These are phyloP conservation scores for Tilletia indica DNA, from an alignment of 1,284 basidiomycete genomes.

Conservation along the genomic window DNA sequence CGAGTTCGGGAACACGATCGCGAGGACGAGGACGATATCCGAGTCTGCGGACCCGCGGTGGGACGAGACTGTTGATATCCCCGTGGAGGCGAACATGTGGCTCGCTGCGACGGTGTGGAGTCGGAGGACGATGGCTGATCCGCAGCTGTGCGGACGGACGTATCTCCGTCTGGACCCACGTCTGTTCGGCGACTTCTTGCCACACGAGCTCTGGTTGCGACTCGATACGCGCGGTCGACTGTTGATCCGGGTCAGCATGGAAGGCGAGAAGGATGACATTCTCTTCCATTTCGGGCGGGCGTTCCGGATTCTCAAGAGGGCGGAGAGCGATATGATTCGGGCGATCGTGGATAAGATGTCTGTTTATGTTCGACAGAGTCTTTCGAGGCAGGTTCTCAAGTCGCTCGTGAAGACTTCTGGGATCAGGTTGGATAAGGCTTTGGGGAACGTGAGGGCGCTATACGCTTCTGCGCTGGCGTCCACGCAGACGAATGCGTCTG, in stretches of 20 bases:
- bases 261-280: constrained; percentile 96
- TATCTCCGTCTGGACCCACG: constrained; percentile 88
- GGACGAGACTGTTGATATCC: constrained; percentile 96
- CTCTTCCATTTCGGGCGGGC: constrained; percentile 96
- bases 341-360: constrained; percentile 99
- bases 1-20: constrained; percentile 77
- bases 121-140: constrained; percentile 69
- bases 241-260: constrained; percentile 89
- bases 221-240: constrained; percentile 77
- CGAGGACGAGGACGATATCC: constrained; percentile 94
- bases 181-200: constrained; percentile 81
- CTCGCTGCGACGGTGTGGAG: constrained; percentile 92
- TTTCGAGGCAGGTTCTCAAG: constrained; percentile 71
- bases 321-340: constrained; percentile 92
- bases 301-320: constrained; percentile 88
- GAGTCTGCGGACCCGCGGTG: constrained; percentile 85
- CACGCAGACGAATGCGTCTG: constrained; percentile 40
- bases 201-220: constrained; percentile 88
- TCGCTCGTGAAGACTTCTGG: constrained; percentile 52
- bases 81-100: constrained; percentile 79
- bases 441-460: constrained; percentile 52
- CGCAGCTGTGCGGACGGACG: constrained; percentile 80
- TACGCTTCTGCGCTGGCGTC: constrained; percentile 50
- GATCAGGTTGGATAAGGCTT: constrained; percentile 51
- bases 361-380: constrained; percentile 83